A percentile compares a stretch with the other conserved stretches of the same genome.
These are phyloP conservation scores for Typha latifolia DNA, from an alignment of 176 grass and related monocot species.

Conservation along the genomic window DNA sequence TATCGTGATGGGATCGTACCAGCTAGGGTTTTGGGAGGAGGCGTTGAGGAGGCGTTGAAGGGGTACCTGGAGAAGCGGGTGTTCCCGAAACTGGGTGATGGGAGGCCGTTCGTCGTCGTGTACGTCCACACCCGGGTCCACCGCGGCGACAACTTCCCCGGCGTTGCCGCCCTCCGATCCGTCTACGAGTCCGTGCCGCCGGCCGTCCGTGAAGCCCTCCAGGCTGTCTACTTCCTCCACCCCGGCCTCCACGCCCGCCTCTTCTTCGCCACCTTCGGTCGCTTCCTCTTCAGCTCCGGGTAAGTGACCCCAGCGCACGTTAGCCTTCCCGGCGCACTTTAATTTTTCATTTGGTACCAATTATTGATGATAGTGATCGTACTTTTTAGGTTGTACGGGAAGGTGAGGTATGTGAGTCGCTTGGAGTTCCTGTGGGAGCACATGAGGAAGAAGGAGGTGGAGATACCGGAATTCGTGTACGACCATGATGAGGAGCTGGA, in stretches of 20 bases:
- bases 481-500: conserved; percentile 74
- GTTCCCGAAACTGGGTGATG: conserved; percentile 34
- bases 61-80: conserved; percentile 29
- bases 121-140: conserved; percentile 67
- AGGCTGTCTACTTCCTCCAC: conserved; percentile 83
- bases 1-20: not conserved
- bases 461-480: conserved; percentile 55
- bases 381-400: conserved; percentile 51
- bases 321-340: not conserved
- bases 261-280: conserved; percentile 75
- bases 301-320: not conserved
- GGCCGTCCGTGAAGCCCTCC: conserved; percentile 26
- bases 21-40: conserved; percentile 49
- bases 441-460: conserved; percentile 42
- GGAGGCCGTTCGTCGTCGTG: conserved; percentile 50
- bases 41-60: conserved; percentile 40
- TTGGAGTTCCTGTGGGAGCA: conserved; percentile 73
- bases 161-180: conserved; percentile 44
- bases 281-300: conserved; percentile 76
- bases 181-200: conserved; percentile 52
- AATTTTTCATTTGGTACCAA: not conserved
- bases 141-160: conserved; percentile 59
- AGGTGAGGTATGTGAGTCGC: conserved; percentile 65
- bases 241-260: conserved; percentile 73
- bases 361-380: not conserved